Evolutionary conservation across 192 early-diverging fungal genomes (phyloP).

Genomic region (Coemansia guatemalensis): DNA sequence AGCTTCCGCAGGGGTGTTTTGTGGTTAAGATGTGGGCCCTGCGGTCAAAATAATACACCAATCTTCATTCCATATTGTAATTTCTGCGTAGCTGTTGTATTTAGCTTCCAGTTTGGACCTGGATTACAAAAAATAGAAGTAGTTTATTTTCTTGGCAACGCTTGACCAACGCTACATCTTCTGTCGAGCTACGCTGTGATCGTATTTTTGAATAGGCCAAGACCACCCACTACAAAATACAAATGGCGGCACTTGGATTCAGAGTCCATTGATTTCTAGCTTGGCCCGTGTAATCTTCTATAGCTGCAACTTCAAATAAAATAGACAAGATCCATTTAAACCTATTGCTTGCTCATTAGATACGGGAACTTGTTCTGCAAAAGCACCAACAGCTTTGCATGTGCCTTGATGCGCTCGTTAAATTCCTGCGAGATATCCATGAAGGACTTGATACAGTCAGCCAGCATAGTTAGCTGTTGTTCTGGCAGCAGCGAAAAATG

Average conservation of each 20-base stretch:
- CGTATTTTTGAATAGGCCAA: neutral
- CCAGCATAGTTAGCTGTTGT: constrained; percentile 39
- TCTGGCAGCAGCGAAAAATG: constrained; percentile 31
- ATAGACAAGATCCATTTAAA: neutral
- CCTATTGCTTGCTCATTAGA: constrained; percentile 29
- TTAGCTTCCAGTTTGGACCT: neutral
- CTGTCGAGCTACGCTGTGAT: neutral
- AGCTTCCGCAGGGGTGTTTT: constrained; percentile 68
- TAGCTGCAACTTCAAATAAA: neutral
- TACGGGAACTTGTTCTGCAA: constrained; percentile 44
- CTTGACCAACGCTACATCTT: too few relatives aligned
- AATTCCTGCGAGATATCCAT: constrained; percentile 26
- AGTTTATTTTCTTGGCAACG: neutral
- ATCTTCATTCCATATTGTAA: neutral
- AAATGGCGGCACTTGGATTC: too few relatives aligned
- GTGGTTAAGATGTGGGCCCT: constrained; percentile 68
- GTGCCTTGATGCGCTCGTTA: constrained; percentile 19
- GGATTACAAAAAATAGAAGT: neutral
- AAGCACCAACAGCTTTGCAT: constrained; percentile 23
- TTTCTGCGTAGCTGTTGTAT: neutral
- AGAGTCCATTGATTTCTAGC: too few relatives aligned
- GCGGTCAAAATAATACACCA: constrained; percentile 6
- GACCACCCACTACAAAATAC: too few relatives aligned
- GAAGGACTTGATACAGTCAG: constrained; percentile 36
- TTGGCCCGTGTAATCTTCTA: too few relatives aligned